phyloP scores from a whole-genome alignment of 2,329 filamentous ascomycete species.

The Dactylellina haptotyla region DNA sequence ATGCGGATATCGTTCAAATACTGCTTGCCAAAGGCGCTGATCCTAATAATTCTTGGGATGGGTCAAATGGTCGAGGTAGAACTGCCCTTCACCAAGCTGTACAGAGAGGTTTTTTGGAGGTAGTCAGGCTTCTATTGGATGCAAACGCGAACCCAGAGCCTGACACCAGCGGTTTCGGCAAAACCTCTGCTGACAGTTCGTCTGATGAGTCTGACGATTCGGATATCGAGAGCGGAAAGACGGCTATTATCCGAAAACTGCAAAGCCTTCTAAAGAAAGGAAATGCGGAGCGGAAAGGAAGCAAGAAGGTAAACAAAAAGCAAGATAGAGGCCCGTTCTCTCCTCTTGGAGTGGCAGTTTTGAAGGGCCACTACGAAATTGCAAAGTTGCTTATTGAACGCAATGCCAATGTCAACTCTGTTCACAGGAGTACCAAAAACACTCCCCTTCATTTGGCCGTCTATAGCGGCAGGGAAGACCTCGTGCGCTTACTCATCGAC shows the following conservation, averaged over 20 bases:
- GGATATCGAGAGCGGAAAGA: too few species aligned
- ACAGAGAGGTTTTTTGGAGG: neutral
- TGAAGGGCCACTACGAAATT: conserved; percentile 2
- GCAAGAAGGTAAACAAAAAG: neutral
- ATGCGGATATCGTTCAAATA: conserved; percentile 11
- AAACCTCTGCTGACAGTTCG: neutral
- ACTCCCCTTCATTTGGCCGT: conserved; percentile 2
- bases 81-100: conserved; percentile 6
- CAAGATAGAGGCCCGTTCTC: neutral
- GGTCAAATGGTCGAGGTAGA: neutral
- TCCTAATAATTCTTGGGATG: neutral
- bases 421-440: neutral
- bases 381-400: conserved; percentile 2
- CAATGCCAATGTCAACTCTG: conserved; percentile 2
- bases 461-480: neutral
- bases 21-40: neutral
- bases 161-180: neutral
- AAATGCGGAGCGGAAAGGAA: too few species aligned
- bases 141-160: neutral
- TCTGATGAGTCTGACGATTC: neutral
- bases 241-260: too few species aligned
- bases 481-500: neutral
- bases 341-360: neutral
- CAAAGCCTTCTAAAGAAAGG: too few species aligned
- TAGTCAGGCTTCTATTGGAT: conserved; percentile 4